phyloP scores from a whole-genome alignment of 2,329 filamentous ascomycete genomes.

The Sarocladium brachiariae region DNA sequence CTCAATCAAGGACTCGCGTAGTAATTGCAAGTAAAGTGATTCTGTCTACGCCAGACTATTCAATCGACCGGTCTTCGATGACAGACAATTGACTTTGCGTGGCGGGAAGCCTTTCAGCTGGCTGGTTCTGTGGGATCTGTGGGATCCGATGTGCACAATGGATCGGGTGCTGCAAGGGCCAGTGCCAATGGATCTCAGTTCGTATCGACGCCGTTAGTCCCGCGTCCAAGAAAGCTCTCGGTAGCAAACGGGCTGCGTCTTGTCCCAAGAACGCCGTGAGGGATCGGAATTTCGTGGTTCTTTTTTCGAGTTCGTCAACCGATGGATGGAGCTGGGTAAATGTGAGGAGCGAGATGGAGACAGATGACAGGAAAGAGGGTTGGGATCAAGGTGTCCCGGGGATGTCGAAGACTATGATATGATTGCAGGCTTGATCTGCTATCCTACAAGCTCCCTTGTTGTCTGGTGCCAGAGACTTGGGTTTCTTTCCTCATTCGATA shows the following conservation, averaged over 20 bases:
- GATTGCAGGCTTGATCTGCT: background rate
- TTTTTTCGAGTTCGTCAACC: no score
- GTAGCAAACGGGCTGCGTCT: background rate
- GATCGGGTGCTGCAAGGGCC: constrained; percentile 1
- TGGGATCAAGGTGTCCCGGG: background rate
- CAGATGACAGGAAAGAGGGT: constrained; percentile 2
- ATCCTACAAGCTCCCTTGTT: background rate
- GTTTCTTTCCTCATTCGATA: background rate
- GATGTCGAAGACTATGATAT: constrained; percentile 9
- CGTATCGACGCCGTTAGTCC: constrained; percentile 6
- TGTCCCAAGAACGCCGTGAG: background rate
- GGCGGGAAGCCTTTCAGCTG: background rate
- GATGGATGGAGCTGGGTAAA: background rate
- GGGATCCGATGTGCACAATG: background rate
- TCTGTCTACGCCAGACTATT: background rate
- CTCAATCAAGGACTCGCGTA: constrained; percentile 2
- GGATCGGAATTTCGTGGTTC: no score
- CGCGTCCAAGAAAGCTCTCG: background rate
- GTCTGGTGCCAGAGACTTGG: constrained; percentile 9
- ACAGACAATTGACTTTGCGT: constrained; percentile 6
- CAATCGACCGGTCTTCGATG: background rate
- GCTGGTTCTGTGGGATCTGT: no score
- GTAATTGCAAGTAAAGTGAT: no score
- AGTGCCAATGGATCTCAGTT: background rate
- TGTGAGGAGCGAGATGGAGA: background rate